Evolutionary conservation across 768 basidiomycete genomes (phyloP).

Genomic region (Chalciporus pseudorubinellus): DNA sequence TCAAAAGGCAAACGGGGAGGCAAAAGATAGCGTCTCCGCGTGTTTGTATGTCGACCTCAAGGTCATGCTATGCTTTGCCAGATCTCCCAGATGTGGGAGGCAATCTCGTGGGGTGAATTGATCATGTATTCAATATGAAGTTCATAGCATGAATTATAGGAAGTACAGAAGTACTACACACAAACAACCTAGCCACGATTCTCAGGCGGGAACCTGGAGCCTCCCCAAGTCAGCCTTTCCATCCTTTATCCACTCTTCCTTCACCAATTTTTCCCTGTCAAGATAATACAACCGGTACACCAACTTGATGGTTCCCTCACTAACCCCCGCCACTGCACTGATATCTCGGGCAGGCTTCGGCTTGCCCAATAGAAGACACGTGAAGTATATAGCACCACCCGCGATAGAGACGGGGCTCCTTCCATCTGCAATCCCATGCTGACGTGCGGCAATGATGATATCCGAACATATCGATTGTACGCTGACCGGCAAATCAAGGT

Average conservation of each 20-base stretch:
- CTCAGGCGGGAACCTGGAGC: slow-evolving; percentile 26
- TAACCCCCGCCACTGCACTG: slow-evolving; percentile 86
- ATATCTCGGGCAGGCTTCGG: slow-evolving; percentile 81
- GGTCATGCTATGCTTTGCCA: not conserved
- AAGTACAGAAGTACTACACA: not conserved
- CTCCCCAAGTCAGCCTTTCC: slow-evolving; percentile 56
- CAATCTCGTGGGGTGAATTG: not conserved
- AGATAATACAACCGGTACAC: slow-evolving; percentile 78
- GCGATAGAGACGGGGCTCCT: slow-evolving; percentile 97
- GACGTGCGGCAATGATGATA: slow-evolving; percentile 76
- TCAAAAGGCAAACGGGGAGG: slow-evolving; percentile 29
- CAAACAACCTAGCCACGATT: slow-evolving; percentile 1
- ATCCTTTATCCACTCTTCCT: slow-evolving; percentile 81
- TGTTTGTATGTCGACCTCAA: not conserved
- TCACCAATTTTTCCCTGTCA: slow-evolving; percentile 75
- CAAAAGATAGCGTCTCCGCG: slow-evolving; percentile 17
- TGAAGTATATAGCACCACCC: slow-evolving; percentile 95
- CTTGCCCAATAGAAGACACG: slow-evolving; percentile 76
- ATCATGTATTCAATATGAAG: not conserved
- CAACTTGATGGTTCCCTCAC: slow-evolving; percentile 92
- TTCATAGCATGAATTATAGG: slow-evolving; percentile 5
- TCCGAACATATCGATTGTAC: slow-evolving; percentile 82
- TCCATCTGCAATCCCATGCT: slow-evolving; percentile 88
- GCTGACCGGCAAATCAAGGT: slow-evolving; percentile 79
- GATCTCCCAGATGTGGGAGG: not conserved